Conservation (phyloP, 1,139 yeast species). For the Hanseniaspora sp. region DNA sequence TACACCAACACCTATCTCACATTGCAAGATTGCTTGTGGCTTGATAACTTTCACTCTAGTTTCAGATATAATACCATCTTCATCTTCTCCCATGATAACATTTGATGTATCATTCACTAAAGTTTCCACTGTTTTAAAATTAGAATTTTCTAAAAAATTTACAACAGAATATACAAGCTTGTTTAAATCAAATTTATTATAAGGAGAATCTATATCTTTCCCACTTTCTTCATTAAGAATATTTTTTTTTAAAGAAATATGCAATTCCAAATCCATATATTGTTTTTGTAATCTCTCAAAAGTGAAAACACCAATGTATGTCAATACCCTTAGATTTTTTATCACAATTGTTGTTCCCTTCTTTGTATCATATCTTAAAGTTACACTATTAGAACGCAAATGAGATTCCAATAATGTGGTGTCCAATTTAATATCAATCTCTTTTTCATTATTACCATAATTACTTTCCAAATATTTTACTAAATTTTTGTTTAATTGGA, state of each 20-base stretch:
- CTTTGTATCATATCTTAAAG: conserved; percentile 33
- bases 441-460: conserved; percentile 22
- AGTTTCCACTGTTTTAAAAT: conserved; percentile 89
- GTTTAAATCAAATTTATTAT: conserved; percentile 25
- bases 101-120: conserved; percentile 66
- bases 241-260: conserved; percentile 35
- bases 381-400: conserved; percentile 35
- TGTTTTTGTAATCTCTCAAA: conserved; percentile 78
- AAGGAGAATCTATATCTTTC: too few relatives aligned
- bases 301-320: conserved; percentile 83
- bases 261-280: conserved; percentile 52
- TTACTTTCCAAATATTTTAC: conserved; percentile 33
- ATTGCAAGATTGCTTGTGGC: conserved; percentile 77
- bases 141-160: conserved; percentile 55
- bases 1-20: conserved; percentile 79
- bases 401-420: not conserved
- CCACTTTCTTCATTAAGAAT: too few relatives aligned
- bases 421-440: not conserved
- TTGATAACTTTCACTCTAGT: conserved; percentile 60
- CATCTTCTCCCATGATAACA: conserved; percentile 37
- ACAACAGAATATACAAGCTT: conserved; percentile 39
- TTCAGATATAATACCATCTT: conserved; percentile 17
- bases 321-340: conserved; percentile 44
- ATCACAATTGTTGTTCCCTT: conserved; percentile 18
- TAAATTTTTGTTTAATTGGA: conserved; percentile 36